These are phyloP conservation scores for Yamagishiella unicocca DNA, from an alignment of 139 green algal genomes.

Conservation along the genomic window DNA sequence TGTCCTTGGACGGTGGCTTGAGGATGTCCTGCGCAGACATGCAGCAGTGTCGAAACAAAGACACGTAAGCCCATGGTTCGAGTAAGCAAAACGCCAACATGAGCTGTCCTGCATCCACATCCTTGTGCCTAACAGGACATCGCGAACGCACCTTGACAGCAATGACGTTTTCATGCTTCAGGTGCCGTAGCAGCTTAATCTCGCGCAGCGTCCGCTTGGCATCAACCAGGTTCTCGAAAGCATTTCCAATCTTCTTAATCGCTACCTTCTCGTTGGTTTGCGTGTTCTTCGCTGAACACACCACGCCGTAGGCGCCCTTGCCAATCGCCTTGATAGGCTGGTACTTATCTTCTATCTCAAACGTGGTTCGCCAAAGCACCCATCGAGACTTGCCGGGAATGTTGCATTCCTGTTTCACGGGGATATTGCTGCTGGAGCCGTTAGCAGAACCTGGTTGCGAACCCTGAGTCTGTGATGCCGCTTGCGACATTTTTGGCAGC, in stretches of 20 bases:
- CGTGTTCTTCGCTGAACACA: slow-evolving; percentile 92
- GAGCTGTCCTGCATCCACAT: neutral
- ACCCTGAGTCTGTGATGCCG: neutral
- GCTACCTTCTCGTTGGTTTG: slow-evolving; percentile 89
- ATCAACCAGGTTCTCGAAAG: slow-evolving; percentile 97
- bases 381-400: slow-evolving; percentile 88
- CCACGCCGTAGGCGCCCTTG: slow-evolving; percentile 93
- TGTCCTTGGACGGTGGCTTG: slow-evolving; percentile 64
- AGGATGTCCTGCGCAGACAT: slow-evolving; percentile 74
- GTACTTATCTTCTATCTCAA: slow-evolving; percentile 93
- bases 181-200: slow-evolving; percentile 91
- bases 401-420: slow-evolving; percentile 77
- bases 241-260: slow-evolving; percentile 98
- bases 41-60: neutral
- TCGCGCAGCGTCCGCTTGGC: slow-evolving; percentile 94
- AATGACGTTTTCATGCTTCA: slow-evolving; percentile 92
- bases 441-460: neutral
- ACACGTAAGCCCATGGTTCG: neutral
- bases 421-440: slow-evolving; percentile 67
- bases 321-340: slow-evolving; percentile 74
- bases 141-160: slow-evolving; percentile 61
- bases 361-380: slow-evolving; percentile 89
- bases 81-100: neutral
- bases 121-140: no score
- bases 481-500: slow-evolving; percentile 24